Evolutionary conservation across 208 protist genomes (phyloP), one percentile per base, ranked within the genome.

Genomic region (Crithidia thermophila): DNA sequence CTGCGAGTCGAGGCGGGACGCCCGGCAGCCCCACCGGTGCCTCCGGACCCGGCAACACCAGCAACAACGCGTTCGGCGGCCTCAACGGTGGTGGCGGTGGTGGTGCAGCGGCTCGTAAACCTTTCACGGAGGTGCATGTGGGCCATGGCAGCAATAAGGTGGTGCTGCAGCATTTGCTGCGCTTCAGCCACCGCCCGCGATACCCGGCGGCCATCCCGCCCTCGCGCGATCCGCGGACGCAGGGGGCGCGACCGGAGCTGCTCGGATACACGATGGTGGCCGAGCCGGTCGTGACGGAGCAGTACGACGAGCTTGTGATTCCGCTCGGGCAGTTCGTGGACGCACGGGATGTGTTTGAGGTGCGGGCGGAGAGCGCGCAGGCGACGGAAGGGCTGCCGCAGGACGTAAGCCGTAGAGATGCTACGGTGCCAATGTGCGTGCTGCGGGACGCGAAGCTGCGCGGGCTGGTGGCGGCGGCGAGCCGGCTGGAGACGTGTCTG

Each of bases 261-360:
- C 39, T 89, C 25, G 89, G 89, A 47, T 95, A 95, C 72, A 78
- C 75, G 20, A 68, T 93, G 49, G 86, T 95, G 39, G 64, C 77
- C 0, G 76, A 81, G 34, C 89, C 89, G 2, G 85, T 92, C 28
- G 82, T 95, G 25, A 93, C 89, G 50, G 86, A 95, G 78, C 71
- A 82, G 25, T 95, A 95, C 58, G 89, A 95, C 43, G 89, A 95
- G 47, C 64, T 95, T 43, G 79, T 91, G 9, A 77, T 95, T 16
- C 88, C 88, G 4, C 50, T 85, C 16, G 39, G 49, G 0, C 9
- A 28, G 3, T 60, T 60, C 45, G 9, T 25, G 20, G 13, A 62
- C 9, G 49, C 43, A 31, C 21, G 27, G n/a, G n/a, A n/a, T n/a
- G n/a, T n/a, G n/a, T n/a, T n/a, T n/a, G n/a, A n/a, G n/a, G n/a